Conservation (phyloP, 805 yeast genomes). For the Isabelozyma heimii region DNA sequence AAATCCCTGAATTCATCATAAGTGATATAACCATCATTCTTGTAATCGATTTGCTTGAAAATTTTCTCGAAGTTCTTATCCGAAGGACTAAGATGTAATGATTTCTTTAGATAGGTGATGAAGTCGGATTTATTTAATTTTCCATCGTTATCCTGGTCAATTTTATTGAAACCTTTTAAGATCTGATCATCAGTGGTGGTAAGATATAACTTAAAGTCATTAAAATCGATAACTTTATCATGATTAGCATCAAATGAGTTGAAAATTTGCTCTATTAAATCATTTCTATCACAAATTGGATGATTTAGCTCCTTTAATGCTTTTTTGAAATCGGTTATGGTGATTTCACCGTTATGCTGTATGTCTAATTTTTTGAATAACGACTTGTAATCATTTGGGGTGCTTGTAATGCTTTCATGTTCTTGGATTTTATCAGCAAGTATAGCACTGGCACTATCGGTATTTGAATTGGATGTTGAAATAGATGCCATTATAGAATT, state of each 20-base stretch:
- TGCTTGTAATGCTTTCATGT: slow-evolving; percentile 1
- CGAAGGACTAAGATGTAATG: slow-evolving; percentile 53
- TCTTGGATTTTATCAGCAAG: background rate
- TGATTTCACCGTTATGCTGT: slow-evolving; percentile 45
- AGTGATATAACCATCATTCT: slow-evolving; percentile 65
- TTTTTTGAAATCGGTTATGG: slow-evolving; percentile 45
- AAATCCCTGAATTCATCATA: slow-evolving; percentile 86
- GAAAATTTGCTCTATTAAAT: slow-evolving; percentile 57
- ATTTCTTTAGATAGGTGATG: slow-evolving; percentile 54
- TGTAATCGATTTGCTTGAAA: slow-evolving; percentile 53
- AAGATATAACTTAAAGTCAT: slow-evolving; percentile 66
- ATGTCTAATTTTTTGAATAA: slow-evolving; percentile 37
- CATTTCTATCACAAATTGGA: slow-evolving; percentile 61
- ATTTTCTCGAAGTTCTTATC: slow-evolving; percentile 52
- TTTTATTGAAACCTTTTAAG: slow-evolving; percentile 58
- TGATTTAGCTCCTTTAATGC: slow-evolving; percentile 52
- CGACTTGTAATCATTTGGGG: slow-evolving; percentile 26
- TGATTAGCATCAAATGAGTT: slow-evolving; percentile 55
- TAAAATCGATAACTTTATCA: slow-evolving; percentile 57
- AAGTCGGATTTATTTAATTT: slow-evolving; percentile 64
- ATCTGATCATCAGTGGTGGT: slow-evolving; percentile 69
- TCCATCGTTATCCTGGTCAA: slow-evolving; percentile 77
- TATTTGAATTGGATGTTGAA: background rate
- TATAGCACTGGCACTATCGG: background rate
- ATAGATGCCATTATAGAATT: background rate